These are phyloP conservation scores for Tolypocladium pustulatum DNA, from an alignment of 2,329 filamentous ascomycete genomes.

Conservation along the genomic window DNA sequence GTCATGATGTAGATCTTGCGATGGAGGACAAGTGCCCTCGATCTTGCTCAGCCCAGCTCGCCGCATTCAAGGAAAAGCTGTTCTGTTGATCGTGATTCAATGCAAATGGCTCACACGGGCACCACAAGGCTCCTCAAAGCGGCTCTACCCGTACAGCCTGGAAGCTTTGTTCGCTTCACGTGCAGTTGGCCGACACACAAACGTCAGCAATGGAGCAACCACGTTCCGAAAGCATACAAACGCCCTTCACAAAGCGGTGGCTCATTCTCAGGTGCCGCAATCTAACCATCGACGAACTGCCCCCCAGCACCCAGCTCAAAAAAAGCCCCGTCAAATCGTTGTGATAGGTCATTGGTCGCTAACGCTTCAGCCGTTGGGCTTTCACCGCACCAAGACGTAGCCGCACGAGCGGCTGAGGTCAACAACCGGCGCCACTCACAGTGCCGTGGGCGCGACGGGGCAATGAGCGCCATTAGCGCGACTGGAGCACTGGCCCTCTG, in stretches of 20 bases:
- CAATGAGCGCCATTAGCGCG: neutral
- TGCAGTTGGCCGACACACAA: neutral
- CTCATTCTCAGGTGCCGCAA: neutral
- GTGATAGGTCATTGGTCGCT: neutral
- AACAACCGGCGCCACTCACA: neutral
- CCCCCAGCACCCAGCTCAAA: neutral
- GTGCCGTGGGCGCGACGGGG: neutral
- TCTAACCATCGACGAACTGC: neutral
- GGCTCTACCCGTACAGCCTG: neutral
- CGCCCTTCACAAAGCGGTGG: neutral
- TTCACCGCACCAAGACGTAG: neutral
- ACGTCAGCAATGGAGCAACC: neutral
- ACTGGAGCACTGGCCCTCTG: neutral
- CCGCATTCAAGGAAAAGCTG: neutral
- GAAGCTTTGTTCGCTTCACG: neutral
- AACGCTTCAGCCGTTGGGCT: neutral
- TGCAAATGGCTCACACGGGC: neutral
- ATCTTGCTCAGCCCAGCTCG: neutral
- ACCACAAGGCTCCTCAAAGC: neutral
- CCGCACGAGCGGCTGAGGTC: neutral
- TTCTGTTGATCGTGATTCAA: neutral
- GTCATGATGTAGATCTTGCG: neutral
- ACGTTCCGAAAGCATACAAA: neutral
- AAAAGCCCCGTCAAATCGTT: neutral
- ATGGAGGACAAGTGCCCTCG: neutral